A percentile compares a stretch with the other conserved stretches of the same genome.
Conservation (phyloP, 2,329 filamentous ascomycete species). For the Chaetomium strumarium region DNA sequence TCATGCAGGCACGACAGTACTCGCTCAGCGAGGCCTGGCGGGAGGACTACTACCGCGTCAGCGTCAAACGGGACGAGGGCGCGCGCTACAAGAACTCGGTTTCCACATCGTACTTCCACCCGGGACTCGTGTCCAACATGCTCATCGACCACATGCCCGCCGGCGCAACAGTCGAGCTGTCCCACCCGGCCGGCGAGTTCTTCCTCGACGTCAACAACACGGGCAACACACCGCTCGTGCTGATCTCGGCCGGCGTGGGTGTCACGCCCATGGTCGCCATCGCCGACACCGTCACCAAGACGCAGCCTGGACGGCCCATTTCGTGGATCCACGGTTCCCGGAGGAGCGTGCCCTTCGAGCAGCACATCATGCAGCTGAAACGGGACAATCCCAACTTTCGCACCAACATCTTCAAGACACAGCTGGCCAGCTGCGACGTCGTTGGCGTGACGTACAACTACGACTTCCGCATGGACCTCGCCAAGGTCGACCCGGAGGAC, state of each 20-base stretch:
- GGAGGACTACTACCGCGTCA: slow-evolving; percentile 61
- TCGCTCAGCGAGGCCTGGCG: slow-evolving; percentile 62
- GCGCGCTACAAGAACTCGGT: slow-evolving; percentile 38
- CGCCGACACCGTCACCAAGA: slow-evolving; percentile 46
- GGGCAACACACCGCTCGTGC: slow-evolving; percentile 45
- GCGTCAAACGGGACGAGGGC: slow-evolving; percentile 61
- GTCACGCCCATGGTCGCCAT: slow-evolving; percentile 56
- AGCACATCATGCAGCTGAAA: slow-evolving; percentile 43
- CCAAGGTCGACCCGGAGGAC: slow-evolving; percentile 36
- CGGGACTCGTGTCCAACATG: slow-evolving; percentile 64
- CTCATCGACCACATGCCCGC: slow-evolving; percentile 56
- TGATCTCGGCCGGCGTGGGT: slow-evolving; percentile 57
- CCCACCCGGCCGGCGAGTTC: slow-evolving; percentile 61
- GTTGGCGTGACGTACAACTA: slow-evolving; percentile 40
- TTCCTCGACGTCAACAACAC: slow-evolving; percentile 42
- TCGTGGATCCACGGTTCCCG: slow-evolving; percentile 56
- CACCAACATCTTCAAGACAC: slow-evolving; percentile 46
- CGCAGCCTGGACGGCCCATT: slow-evolving; percentile 42
- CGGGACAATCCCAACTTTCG: slow-evolving; percentile 32
- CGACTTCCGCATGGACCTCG: slow-evolving; percentile 42
- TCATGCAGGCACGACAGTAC: slow-evolving; percentile 65
- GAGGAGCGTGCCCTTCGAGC: slow-evolving; percentile 46
- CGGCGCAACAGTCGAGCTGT: slow-evolving; percentile 59
- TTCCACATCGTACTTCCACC: slow-evolving; percentile 43
- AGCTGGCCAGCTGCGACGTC: slow-evolving; percentile 40